Evolutionary conservation across 2,329 filamentous ascomycete species (phyloP).

Genomic region (Epichloe brachyelytri): DNA sequence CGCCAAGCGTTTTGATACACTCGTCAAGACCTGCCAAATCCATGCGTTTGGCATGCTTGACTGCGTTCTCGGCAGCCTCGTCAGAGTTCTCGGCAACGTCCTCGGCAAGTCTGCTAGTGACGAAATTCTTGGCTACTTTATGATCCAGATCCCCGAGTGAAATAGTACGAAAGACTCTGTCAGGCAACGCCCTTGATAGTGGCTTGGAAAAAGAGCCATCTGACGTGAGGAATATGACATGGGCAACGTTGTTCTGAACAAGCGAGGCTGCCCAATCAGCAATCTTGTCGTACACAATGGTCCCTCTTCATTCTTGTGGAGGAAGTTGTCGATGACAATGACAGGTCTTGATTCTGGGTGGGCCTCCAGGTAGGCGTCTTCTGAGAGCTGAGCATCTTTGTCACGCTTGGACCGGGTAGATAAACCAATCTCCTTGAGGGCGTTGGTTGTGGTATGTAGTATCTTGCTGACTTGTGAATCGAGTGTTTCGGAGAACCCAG

Average conservation of each 20-base stretch:
- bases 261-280: slow-evolving; percentile 83
- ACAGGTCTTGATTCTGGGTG: slow-evolving; percentile 76
- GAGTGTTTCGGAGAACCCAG: slow-evolving; percentile 84
- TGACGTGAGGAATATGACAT: slow-evolving; percentile 87
- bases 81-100: slow-evolving; percentile 18
- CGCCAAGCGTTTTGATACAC: slow-evolving; percentile 72
- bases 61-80: slow-evolving; percentile 11
- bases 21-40: slow-evolving; percentile 62
- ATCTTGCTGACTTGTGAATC: slow-evolving; percentile 86
- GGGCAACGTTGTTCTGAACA: slow-evolving; percentile 77
- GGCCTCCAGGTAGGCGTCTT: slow-evolving; percentile 81
- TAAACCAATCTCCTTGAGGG: slow-evolving; percentile 66
- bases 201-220: slow-evolving; percentile 83
- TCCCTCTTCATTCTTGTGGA: slow-evolving; percentile 60
- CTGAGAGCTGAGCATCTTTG: slow-evolving; percentile 56
- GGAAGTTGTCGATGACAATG: slow-evolving; percentile 82
- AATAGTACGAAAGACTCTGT: slow-evolving; percentile 79
- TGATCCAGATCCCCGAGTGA: slow-evolving; percentile 76
- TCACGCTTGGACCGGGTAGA: slow-evolving; percentile 57
- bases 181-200: slow-evolving; percentile 73
- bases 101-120: slow-evolving; percentile 66
- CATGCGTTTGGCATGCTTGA: slow-evolving; percentile 12
- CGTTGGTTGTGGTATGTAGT: slow-evolving; percentile 66
- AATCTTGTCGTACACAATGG: slow-evolving; percentile 62
- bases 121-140: slow-evolving; percentile 76